Evolutionary conservation across 495 filamentous ascomycete genomes (phyloP).

Genomic region (Aspergillus olivimuriae): DNA sequence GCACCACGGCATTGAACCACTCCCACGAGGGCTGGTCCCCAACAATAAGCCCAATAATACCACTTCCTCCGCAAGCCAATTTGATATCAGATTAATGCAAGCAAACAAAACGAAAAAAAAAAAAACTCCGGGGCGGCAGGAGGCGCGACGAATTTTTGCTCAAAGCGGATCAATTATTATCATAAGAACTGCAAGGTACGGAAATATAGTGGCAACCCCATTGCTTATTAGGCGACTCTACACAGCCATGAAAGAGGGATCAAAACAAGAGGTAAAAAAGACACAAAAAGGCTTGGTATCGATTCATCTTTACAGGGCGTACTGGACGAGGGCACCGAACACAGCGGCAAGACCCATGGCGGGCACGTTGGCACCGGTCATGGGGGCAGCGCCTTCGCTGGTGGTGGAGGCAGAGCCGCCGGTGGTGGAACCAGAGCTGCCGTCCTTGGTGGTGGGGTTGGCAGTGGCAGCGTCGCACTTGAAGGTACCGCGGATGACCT

Average conservation of each 20-base stretch:
- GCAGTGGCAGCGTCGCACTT: conserved; percentile 42
- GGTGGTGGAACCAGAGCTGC: conserved; percentile 30
- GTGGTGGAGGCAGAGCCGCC: conserved; percentile 27
- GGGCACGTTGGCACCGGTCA: conserved; percentile 34
- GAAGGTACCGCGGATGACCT: conserved; percentile 57
- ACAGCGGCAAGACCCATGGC: conserved; percentile 37
- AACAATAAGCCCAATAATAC: no score
- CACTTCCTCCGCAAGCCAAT: no score
- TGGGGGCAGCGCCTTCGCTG: conserved; percentile 31
- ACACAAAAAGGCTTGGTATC: conserved; percentile 14
- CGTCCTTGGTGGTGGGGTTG: conserved; percentile 42
- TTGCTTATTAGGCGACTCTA: conserved; percentile 35
- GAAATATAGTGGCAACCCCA: conserved; percentile 23
- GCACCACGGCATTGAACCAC: no score
- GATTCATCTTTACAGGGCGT: conserved; percentile 33
- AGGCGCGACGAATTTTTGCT: conserved; percentile 30
- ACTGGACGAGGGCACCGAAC: conserved; percentile 40
- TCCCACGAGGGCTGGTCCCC: background rate
- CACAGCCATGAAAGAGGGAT: conserved; percentile 17
- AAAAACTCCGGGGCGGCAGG: conserved; percentile 8
- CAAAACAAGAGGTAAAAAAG: conserved; percentile 25
- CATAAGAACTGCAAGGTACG: conserved; percentile 38
- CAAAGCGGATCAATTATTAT: conserved; percentile 44
- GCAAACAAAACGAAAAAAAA: background rate
- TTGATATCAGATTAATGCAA: background rate